Conservation (phyloP, 257 asterid species). For the Salvia miltiorrhiza region DNA sequence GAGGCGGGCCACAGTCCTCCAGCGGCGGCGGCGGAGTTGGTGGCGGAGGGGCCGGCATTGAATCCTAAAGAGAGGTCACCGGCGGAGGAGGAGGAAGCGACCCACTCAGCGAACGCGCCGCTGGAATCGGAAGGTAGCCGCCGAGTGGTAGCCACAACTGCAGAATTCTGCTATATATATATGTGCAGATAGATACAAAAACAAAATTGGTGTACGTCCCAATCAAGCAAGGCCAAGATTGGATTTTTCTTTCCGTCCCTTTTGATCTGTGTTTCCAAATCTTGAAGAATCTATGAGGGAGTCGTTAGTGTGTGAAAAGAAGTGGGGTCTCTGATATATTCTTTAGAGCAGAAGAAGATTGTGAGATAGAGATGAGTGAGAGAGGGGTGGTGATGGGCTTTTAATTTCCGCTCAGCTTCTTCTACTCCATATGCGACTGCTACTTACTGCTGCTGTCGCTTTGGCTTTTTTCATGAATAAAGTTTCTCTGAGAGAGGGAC, state of each 20-base stretch:
- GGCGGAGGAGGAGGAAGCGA: constrained; percentile 42
- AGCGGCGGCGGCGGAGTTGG: constrained; percentile 19
- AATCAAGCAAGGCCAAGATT: constrained; percentile 7
- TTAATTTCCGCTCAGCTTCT: constrained; percentile 19
- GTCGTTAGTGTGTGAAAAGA: neutral
- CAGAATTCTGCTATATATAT: constrained; percentile 13
- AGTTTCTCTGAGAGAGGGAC: constrained; percentile 27
- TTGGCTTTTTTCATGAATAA: constrained; percentile 33
- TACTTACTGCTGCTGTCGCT: constrained; percentile 28
- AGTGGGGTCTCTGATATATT: constrained; percentile 56
- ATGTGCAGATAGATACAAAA: neutral
- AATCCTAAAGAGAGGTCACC: constrained; percentile 73
- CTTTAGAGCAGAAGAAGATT: constrained; percentile 39
- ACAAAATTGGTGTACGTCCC: constrained; percentile 9
- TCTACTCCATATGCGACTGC: constrained; percentile 24
- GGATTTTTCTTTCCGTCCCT: neutral
- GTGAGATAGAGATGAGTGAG: neutral
- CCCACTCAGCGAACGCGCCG: constrained; percentile 74
- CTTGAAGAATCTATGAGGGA: constrained; percentile 21
- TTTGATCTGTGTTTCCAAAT: neutral
- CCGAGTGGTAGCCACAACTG: constrained; percentile 73
- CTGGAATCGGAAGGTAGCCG: constrained; percentile 45
- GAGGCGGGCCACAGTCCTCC: constrained; percentile 58
- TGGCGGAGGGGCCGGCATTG: constrained; percentile 59
- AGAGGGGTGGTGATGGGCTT: constrained; percentile 14